Percentiles rank a stretch among this genome's conserved stretches.
These are phyloP conservation scores for Cupressus sempervirens DNA, from an alignment of 75 land plant genomes.

Conservation along the genomic window DNA sequence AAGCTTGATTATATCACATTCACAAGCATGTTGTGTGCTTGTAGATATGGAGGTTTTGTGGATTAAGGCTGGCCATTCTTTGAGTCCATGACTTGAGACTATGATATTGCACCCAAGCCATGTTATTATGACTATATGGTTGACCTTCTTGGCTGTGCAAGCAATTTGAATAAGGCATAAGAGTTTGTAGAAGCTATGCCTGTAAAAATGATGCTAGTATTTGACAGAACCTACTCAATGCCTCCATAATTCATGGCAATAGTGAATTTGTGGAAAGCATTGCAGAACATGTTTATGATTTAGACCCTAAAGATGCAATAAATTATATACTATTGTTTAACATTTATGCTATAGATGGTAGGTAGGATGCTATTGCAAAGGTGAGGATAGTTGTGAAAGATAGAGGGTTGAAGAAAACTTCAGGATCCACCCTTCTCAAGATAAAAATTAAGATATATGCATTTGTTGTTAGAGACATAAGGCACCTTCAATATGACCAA, in stretches of 20 bases:
- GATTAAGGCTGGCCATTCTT: constrained; percentile 19
- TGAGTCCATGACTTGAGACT: constrained; percentile 16
- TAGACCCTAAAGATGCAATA: constrained; percentile 8
- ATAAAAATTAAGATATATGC: neutral
- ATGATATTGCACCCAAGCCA: constrained; percentile 22
- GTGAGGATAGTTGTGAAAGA: constrained; percentile 7
- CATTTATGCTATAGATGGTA: constrained; percentile 8
- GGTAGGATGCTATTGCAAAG: neutral
- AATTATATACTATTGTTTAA: neutral
- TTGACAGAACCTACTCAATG: constrained; percentile 20
- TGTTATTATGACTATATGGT: constrained; percentile 36
- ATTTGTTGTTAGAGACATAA: neutral
- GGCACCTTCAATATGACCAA: constrained; percentile 1
- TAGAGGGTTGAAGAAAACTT: neutral
- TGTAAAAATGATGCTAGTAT: constrained; percentile 21
- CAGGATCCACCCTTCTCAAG: neutral
- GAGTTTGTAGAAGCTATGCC: constrained; percentile 27
- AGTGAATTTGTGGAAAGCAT: neutral
- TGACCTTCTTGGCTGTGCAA: constrained; percentile 37
- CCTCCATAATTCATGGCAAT: constrained; percentile 28
- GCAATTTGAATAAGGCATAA: constrained; percentile 24
- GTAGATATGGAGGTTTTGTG: constrained; percentile 30
- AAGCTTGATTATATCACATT: constrained; percentile 32
- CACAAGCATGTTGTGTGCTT: constrained; percentile 32
- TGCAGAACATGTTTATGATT: neutral